Percentiles rank a stretch among this genome's conserved stretches.
Evolutionary conservation across 139 green algal genomes (phyloP).

Genomic region (Pleodorina starrii): DNA sequence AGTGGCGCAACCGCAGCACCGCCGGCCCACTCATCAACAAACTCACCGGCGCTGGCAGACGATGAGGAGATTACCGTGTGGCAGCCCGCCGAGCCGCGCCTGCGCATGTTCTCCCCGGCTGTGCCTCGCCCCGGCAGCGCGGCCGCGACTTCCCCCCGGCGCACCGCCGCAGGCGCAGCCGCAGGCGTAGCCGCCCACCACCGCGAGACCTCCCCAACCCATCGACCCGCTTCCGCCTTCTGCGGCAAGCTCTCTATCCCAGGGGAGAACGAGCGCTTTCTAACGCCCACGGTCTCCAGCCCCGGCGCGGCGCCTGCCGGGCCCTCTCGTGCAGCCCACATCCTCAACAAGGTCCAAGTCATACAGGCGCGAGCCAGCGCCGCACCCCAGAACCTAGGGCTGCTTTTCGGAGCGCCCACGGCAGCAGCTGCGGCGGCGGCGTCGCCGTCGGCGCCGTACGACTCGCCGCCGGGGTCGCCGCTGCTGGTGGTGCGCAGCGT

Average conservation of each 20-base stretch:
- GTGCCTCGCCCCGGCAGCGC: background rate
- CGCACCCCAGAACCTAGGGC: background rate
- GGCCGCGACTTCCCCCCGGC: background rate
- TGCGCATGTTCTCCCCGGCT: conserved; percentile 13
- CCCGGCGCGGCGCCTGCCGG: background rate
- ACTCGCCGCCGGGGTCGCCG: background rate
- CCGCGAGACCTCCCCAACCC: background rate
- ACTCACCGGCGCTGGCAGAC: no score
- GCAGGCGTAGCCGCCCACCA: background rate
- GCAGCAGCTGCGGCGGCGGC: background rate
- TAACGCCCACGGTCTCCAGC: background rate
- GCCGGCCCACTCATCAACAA: background rate
- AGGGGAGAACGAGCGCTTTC: background rate
- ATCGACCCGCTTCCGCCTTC: background rate
- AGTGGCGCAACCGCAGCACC: background rate
- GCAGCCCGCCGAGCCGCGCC: conserved; percentile 1
- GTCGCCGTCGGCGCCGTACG: background rate
- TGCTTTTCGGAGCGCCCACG: background rate
- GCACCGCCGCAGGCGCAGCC: background rate
- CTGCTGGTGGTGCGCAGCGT: conserved; percentile 3
- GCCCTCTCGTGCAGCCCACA: background rate
- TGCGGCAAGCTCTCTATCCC: background rate
- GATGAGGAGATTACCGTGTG: background rate
- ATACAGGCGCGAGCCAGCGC: background rate
- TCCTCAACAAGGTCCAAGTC: background rate